Evolutionary conservation across 73 alveolate genomes (phyloP).

Genomic region (Halteria grandinella): DNA sequence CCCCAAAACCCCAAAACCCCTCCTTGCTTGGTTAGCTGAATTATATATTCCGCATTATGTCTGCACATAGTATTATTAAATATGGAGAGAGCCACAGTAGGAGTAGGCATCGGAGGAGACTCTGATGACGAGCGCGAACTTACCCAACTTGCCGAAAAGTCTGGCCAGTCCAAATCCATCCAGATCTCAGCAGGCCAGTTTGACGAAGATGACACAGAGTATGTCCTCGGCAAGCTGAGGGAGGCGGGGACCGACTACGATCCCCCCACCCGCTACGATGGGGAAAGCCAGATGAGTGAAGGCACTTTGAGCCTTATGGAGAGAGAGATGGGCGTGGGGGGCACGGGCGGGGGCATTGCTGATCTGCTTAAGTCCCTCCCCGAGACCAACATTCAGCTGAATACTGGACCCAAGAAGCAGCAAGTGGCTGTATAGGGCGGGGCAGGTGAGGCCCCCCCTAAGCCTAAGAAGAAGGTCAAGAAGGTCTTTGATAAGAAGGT

Average conservation of each 20-base stretch:
- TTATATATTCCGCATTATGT: too few species aligned
- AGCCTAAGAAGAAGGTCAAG: conserved; percentile 20
- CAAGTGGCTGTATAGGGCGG: conserved; percentile 1
- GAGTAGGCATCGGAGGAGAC: conserved; percentile 43
- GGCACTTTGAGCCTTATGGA: conserved; percentile 31
- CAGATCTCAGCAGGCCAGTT: conserved; percentile 28
- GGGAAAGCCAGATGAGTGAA: conserved; percentile 24
- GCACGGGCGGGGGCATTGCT: not conserved
- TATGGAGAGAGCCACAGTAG: not conserved
- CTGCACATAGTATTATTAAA: too few species aligned
- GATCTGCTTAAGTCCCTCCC: not conserved
- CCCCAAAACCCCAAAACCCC: too few species aligned
- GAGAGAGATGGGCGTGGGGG: not conserved
- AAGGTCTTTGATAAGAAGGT: conserved; percentile 36
- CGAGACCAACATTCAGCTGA: not conserved
- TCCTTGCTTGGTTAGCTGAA: too few species aligned
- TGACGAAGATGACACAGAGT: conserved; percentile 21
- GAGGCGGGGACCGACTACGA: conserved; percentile 48
- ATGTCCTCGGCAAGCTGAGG: not conserved
- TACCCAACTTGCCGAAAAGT: not conserved
- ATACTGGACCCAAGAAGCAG: not conserved
- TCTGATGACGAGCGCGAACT: conserved; percentile 18
- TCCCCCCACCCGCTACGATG: conserved; percentile 31
- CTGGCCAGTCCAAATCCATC: not conserved
- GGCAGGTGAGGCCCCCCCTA: conserved; percentile 8